phyloP scores from a whole-genome alignment of 1,139 yeast species.

The Kazachstania sp. region DNA sequence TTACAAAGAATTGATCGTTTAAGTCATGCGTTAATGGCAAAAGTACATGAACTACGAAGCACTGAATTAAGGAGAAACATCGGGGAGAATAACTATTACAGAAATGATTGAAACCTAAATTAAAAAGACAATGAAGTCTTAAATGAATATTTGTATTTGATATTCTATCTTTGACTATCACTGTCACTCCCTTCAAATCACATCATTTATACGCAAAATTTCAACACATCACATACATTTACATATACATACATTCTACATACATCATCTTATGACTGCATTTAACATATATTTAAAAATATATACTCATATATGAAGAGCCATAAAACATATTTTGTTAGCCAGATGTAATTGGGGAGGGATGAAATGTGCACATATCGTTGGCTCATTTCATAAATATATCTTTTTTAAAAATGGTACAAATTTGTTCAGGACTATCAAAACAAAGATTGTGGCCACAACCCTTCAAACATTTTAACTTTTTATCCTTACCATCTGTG shows the following conservation, averaged over 20 bases:
- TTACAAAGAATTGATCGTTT: conserved; percentile 15
- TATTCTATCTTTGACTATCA: no score
- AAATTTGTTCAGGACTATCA: conserved; percentile 14
- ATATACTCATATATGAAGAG: not conserved
- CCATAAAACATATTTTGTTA: not conserved
- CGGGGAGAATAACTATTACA: conserved; percentile 24
- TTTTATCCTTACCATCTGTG: conserved; percentile 5
- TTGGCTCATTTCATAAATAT: not conserved
- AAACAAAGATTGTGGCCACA: conserved; percentile 22
- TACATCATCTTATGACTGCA: not conserved
- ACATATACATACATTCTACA: not conserved
- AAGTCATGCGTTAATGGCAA: conserved; percentile 13
- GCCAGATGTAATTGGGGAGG: no score
- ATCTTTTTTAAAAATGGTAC: conserved; percentile 7
- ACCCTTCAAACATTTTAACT: conserved; percentile 9
- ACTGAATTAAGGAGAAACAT: conserved; percentile 24
- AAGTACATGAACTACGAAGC: conserved; percentile 17
- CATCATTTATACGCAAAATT: no score
- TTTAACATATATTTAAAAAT: not conserved
- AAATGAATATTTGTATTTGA: no score
- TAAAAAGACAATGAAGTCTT: not conserved
- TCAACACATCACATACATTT: not conserved
- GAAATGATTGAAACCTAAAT: not conserved
- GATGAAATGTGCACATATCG: no score
- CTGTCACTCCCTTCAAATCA: no score